phyloP scores from a whole-genome alignment of 2,329 filamentous ascomycete genomes.

The Exophiala sideris region DNA sequence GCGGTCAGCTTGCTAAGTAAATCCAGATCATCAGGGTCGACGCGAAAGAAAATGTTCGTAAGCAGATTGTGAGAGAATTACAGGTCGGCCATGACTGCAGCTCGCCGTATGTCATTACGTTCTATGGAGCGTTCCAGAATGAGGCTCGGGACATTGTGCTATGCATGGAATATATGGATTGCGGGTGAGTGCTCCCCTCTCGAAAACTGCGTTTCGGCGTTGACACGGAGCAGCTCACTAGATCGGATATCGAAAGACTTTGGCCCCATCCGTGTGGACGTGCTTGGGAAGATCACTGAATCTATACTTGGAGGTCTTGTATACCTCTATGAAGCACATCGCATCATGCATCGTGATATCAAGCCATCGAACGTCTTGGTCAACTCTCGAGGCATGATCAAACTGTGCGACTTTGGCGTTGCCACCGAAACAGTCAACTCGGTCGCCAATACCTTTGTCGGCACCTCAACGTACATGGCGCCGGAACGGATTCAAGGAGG shows the following conservation, averaged over 20 bases:
- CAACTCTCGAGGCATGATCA: conserved; percentile 91
- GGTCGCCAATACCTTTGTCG: conserved; percentile 95
- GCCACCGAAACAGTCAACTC: conserved; percentile 97
- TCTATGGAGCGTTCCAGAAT: conserved; percentile 96
- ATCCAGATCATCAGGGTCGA: conserved; percentile 91
- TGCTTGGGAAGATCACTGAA: conserved; percentile 95
- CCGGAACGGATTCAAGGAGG: conserved; percentile 96
- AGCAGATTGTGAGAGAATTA: conserved; percentile 92
- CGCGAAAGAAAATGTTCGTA: conserved; percentile 93
- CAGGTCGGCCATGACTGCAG: conserved; percentile 99
- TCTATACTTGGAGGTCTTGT: conserved; percentile 88
- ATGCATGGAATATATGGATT: conserved; percentile 99
- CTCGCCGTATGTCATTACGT: conserved; percentile 93
- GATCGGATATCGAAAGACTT: conserved; percentile 93
- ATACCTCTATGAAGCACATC: conserved; percentile 91
- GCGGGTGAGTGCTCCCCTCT: conserved; percentile 66
- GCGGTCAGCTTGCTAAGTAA: conserved; percentile 23
- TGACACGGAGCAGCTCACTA: conserved; percentile 62
- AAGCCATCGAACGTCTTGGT: conserved; percentile 97
- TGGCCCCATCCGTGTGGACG: conserved; percentile 90
- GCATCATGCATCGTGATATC: conserved; percentile 99
- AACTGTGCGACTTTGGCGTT: conserved; percentile 98
- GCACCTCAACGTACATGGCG: conserved; percentile 98
- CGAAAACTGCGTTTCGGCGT: conserved; percentile 13
- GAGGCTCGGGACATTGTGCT: conserved; percentile 97